Base-by-base conservation (phyloP, 345 rosid species). In the Brassica carinata region DNA sequence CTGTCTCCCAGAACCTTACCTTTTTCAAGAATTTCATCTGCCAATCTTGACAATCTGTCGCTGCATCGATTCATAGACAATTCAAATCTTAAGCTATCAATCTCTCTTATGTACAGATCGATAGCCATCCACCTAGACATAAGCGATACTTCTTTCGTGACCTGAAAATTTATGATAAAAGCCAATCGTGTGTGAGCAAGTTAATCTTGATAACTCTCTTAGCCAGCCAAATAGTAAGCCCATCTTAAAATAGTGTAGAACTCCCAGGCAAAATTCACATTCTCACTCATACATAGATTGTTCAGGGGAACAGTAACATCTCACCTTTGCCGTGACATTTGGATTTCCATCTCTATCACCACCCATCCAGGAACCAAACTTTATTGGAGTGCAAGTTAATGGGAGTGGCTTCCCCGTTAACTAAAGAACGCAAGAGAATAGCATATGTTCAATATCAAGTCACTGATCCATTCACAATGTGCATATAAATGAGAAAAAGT, bases 341-440 rank as follows among this genome's bases (percentile, higher is more conserved):
- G 98, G 98, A 83, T 94, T 94, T 80, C 98, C 98, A 88, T 94
- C 98, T 87, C 97, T 87, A 77, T 94, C 98, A 81, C 98, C 98
- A 65, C 98, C 98, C 97, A 94, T 94, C 98, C 98, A 94, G 74
- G 98, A 92, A 18, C 98, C 98, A 79, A 94, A 90, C 76, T 85
- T 94, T 79, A 94, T 94, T 2, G 98, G 98, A 0, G 98, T 89
- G 84, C 96, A 89, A 73, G 94, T 94, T 77, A 94, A 85, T 43
- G 98, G 98, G 77, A 94, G 96, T 36, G 96, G 86, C 81, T 84
- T 88, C 75, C 98, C 96, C 9, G 97, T 89, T 81, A 89, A 92
- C 97, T 93, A 73, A 64, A 73, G 57, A 51, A 29, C 19, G 45
- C 27, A 45, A 76, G 29, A 62, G 30, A 71, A 62, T 23, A 43